Evolutionary conservation across 345 rosid species (phyloP), one percentile per base, ranked within the genome.

Genomic region (Rhodamnia argentea): DNA sequence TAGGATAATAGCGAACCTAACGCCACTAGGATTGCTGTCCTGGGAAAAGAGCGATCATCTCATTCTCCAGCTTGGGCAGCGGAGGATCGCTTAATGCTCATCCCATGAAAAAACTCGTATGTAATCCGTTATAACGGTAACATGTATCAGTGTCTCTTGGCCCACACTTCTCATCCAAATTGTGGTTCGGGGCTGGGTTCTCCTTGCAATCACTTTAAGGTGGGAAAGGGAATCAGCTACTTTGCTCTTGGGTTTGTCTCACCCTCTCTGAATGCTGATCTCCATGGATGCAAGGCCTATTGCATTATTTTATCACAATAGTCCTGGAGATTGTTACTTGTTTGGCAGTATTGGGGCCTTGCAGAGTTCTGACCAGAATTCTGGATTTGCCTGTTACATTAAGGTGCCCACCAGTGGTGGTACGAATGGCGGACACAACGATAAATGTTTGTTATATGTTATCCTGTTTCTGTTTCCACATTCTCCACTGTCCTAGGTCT

Each of bases 241-340:
- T 93, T 93, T 83, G 97, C 96, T 13, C 96, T 97, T 5, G 88
- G 83, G 56, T 95, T 90, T 60, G 89, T 91, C 60, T 32, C 95
- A 5, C 92, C 99, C 37, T 89, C 92, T 18, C 93, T 92, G 57
- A 91, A 88, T 50, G 88, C 95, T 4, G 74, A 88, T 92, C 90
- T 97, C 85, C 90, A 90, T 84, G 91, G 94, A 10, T 96, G 99
- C 92, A 92, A 92, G 87, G 86, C 87, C 16, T 90, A 94, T 52
- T 96, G 99, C 92, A 57, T 83, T 95, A 87, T 96, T 96, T 89
- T 96, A 89, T 86, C 91, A 94, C n/a, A 94, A 90, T 91, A 90
- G 90, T 85, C 86, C 98, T 6, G 90, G 96, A 18, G 87, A 88
- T 54, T 95, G 99, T 88, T 95, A 91, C 90, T 82, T 94, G 90